These are phyloP conservation scores for Fusarium napiforme DNA, from an alignment of 2,329 filamentous ascomycete species.

Conservation along the genomic window DNA sequence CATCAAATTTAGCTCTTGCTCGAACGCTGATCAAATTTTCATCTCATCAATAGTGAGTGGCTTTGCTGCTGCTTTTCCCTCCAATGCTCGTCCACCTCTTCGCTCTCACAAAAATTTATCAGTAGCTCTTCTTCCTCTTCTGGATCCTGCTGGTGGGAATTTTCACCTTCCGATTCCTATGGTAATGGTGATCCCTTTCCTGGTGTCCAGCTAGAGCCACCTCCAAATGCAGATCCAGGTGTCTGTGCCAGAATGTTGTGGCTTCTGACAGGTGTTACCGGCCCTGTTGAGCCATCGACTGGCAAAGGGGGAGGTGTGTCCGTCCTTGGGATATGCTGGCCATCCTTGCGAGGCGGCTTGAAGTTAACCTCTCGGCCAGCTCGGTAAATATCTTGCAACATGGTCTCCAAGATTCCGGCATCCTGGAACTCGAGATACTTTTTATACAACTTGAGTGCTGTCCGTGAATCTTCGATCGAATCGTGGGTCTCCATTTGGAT, in stretches of 20 bases:
- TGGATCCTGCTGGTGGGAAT: not conserved
- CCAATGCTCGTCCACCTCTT: not conserved
- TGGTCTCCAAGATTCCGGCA: constrained; percentile 83
- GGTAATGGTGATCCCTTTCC: constrained; percentile 56
- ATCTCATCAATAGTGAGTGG: not conserved
- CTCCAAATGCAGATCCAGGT: constrained; percentile 53
- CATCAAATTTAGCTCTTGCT: not conserved
- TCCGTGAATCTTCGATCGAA: constrained; percentile 93
- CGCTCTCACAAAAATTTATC: not conserved
- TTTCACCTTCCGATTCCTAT: constrained; percentile 21
- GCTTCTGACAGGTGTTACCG: constrained; percentile 61
- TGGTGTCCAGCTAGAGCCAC: constrained; percentile 57
- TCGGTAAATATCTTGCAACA: constrained; percentile 87
- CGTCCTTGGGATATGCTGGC: constrained; percentile 56
- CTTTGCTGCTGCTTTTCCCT: not conserved
- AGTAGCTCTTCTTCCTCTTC: not conserved
- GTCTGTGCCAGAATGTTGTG: constrained; percentile 48
- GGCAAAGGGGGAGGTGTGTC: constrained; percentile 66
- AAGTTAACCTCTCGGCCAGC: constrained; percentile 61
- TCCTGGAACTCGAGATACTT: constrained; percentile 92
- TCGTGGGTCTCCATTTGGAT: constrained; percentile 95
- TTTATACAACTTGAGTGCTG: constrained; percentile 86
- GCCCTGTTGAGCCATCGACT: constrained; percentile 50
- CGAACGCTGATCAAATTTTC: not conserved
- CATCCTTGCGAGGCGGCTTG: constrained; percentile 62